Conservation (phyloP, 192 early-diverging fungal genomes). For the Backusella liffmaniae region DNA sequence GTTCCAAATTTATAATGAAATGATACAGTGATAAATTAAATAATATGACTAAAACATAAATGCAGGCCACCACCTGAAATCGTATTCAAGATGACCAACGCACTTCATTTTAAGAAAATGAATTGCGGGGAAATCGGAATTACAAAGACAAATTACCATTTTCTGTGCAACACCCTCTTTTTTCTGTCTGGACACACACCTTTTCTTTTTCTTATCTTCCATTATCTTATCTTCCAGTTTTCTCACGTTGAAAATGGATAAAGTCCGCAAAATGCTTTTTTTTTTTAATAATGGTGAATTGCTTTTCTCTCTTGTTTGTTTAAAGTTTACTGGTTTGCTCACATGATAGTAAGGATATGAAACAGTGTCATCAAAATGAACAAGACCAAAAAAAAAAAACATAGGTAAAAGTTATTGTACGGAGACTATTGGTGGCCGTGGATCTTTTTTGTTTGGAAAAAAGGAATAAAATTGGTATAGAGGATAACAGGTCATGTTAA, state of each 20-base stretch:
- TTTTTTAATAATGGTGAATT: neutral
- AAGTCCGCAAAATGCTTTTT: neutral
- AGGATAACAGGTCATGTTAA: neutral
- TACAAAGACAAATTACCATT: neutral
- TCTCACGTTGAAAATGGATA: neutral
- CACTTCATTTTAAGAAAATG: neutral
- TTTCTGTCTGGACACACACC: neutral
- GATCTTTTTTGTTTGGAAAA: neutral
- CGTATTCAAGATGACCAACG: constrained; percentile 1
- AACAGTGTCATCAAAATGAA: neutral
- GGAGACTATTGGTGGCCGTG: neutral
- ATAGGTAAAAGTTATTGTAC: neutral
- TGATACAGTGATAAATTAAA: neutral
- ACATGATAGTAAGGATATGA: neutral
- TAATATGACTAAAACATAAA: neutral
- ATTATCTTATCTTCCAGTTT: neutral
- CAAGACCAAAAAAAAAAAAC: neutral
- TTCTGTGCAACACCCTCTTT: neutral
- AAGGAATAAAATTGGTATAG: neutral
- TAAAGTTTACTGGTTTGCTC: neutral
- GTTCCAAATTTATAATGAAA: too few species aligned
- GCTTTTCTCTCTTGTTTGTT: neutral
- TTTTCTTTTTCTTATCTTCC: neutral
- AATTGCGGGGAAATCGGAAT: constrained; percentile 6
- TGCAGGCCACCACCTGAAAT: neutral